Evolutionary conservation across 2,329 filamentous ascomycete genomes (phyloP).

Genomic region (Aspergillus fischeri): DNA sequence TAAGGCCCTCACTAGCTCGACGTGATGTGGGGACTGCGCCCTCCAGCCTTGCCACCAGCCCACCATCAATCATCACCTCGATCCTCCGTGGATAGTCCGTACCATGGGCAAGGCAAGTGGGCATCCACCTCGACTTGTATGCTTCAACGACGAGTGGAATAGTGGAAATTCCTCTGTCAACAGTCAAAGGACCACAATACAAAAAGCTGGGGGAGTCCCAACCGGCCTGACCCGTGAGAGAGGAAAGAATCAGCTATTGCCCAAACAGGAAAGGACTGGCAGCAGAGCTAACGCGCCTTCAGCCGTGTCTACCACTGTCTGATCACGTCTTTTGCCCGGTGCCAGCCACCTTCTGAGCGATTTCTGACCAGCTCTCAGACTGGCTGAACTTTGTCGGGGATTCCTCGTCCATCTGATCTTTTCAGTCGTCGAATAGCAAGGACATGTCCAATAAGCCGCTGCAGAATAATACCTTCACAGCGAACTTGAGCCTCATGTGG

Average conservation of each 20-base stretch:
- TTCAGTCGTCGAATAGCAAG: neutral
- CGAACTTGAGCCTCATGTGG: neutral
- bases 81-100: no score
- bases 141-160: neutral
- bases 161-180: neutral
- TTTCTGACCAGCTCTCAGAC: neutral
- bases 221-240: neutral
- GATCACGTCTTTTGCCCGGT: neutral
- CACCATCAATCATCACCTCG: no score
- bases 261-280: neutral
- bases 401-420: neutral
- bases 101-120: neutral
- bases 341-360: neutral
- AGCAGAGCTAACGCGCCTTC: neutral
- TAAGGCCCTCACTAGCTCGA: neutral
- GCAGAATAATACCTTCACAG: neutral
- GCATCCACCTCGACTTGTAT: neutral
- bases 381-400: neutral
- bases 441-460: neutral
- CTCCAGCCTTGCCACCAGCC: no score
- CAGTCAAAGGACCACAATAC: neutral
- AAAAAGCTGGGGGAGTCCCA: neutral
- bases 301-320: neutral
- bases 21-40: neutral
- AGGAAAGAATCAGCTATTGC: neutral